Base-by-base conservation (phyloP, 768 basidiomycete genomes). In the Nidula microcarpa region DNA sequence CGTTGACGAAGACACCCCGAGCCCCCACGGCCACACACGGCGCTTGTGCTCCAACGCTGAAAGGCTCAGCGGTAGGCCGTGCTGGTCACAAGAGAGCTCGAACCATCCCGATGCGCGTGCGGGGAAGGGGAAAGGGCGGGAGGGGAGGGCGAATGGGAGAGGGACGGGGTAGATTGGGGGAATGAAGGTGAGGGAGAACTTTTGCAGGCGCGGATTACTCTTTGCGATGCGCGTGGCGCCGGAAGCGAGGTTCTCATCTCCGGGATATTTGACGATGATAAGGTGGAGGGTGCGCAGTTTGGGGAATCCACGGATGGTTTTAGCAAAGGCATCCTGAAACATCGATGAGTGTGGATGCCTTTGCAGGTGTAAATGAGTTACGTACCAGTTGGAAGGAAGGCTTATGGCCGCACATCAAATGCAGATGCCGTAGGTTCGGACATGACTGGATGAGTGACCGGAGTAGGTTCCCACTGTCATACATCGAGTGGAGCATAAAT, bases 301-400 rank as follows among this genome's bases (percentile, higher is more conserved):
- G 33, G 77, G 74, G 59, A 91, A 82, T 10, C 76, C 71, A 52
- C 82, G 78, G 53, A 87, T 76, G 5, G 77, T 74, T 55, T 82
- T 86, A 1, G 87, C 79, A 56, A 91, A 82, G 6, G 78, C 65
- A 35, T 86, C 84, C 85, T 86, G 48, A 16, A 33, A 35, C 51
- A 34, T 32, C 18, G 10, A 1, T 10, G 48, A 23, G 46, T 33
- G 33, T 43, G 44, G n/a, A 49, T 45, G n/a, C 30, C 33, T 17
- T 41, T n/a, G 46, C 51, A 39, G 50, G 7, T 32, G 37, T 32
- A 9, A 56, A 23, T n/a, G 43, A 47, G 13, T 45, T 49, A 67
- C 80, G 56, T 64, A 88, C 87, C 37, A 91, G 74, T 53, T 85
- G 85, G 65, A 91, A 86, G 0, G 87, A 87, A 9, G 89, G 84